Evolutionary conservation across 495 filamentous ascomycete species (phyloP), one percentile per base, ranked within the genome.

Genomic region (Lophium mytilinum): DNA sequence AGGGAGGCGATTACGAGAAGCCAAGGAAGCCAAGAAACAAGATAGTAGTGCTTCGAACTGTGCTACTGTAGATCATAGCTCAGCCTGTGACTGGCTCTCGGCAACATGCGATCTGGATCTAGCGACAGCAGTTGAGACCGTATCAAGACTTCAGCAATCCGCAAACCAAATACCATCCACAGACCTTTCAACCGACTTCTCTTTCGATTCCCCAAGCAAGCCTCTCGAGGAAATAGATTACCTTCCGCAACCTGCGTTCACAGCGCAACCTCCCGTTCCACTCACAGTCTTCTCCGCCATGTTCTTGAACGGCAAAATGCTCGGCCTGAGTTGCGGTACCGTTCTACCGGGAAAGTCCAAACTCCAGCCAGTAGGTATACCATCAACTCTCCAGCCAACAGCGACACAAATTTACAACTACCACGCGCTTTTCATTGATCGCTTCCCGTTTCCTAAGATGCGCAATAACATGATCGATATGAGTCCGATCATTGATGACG

Each of bases 371-470:
- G 4, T 35, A 3, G 42, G 56, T 6, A 46, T 60, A 2, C 61
- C 61, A 12, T 19, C 33, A 5, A 12, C 57, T 2, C 48, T 65
- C 5, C 53, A 43, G 37, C 62, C 62, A 9, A 65, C 62, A 9
- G 4, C 14, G n/a, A 9, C 57, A 40, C 62, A 65, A 34, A 47
- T 57, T 19, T 46, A 34, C 6, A 55, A 40, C 15, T 56, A 55
- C 12, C 62, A 65, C 35, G 19, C 53, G 11, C 18, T 19, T 1
- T 65, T 48, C 41, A 56, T 65, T 19, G 62, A 65, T 37, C 39
- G 62, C 6, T 55, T 65, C 35, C 62, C 62, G 6, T 58, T 65
- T 19, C 52, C 62, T 18, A 54, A 45, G 19, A 49, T 65, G 50
- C 47, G 62, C n/a, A 47, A 65, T 17, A 53, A 52, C 30, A 14